Percentiles rank a stretch among this genome's conserved stretches.
These are phyloP conservation scores for Macadamia tetraphylla DNA, from an alignment of 164 flowering plant species.

Conservation along the genomic window DNA sequence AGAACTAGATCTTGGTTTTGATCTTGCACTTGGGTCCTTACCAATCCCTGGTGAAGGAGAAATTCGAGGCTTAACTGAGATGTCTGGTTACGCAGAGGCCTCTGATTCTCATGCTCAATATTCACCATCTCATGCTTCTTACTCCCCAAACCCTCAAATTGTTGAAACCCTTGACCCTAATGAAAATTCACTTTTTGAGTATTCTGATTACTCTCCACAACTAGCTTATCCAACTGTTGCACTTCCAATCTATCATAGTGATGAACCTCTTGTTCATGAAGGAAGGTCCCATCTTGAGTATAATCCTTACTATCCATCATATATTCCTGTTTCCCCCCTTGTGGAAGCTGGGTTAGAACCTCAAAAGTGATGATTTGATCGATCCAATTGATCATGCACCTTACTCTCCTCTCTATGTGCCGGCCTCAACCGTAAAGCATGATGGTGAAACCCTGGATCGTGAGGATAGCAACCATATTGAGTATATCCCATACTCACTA, in stretches of 20 bases:
- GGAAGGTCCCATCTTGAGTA: slow-evolving; percentile 11
- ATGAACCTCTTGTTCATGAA: slow-evolving; percentile 4
- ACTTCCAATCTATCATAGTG: background rate
- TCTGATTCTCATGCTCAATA: slow-evolving; percentile 12
- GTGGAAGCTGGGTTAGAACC: background rate
- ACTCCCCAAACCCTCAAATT: slow-evolving; percentile 2
- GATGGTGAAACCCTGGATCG: background rate
- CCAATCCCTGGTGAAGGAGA: slow-evolving; percentile 3
- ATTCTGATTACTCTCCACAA: background rate
- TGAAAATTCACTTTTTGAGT: slow-evolving; percentile 5
- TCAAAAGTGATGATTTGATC: background rate
- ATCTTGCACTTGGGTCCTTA: slow-evolving; percentile 24
- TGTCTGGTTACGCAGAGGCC: slow-evolving; percentile 10
- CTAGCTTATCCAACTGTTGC: slow-evolving; percentile 5
- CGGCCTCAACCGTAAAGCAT: background rate
- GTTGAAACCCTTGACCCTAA: background rate
- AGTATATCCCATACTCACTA: slow-evolving; percentile 14
- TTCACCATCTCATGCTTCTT: slow-evolving; percentile 19
- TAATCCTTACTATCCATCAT: slow-evolving; percentile 3
- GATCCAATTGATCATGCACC: slow-evolving; percentile 10
- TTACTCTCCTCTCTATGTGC: background rate
- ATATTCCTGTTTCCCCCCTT: background rate
- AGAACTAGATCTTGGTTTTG: slow-evolving; percentile 25
- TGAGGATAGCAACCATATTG: background rate
- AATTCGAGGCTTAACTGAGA: slow-evolving; percentile 6